phyloP scores from a whole-genome alignment of 1,284 basidiomycete species.

The Inonotus obliquus region DNA sequence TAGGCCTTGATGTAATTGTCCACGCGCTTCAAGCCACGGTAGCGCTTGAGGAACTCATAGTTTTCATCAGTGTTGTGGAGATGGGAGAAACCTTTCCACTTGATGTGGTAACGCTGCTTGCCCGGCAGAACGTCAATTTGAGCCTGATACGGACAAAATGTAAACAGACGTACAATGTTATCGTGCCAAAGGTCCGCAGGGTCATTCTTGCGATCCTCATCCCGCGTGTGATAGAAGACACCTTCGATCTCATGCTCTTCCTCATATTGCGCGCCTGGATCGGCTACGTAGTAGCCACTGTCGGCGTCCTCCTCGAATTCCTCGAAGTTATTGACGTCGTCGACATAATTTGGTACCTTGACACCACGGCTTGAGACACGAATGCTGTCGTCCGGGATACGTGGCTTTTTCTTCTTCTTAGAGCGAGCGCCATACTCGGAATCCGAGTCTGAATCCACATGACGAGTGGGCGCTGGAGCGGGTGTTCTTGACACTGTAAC shows the following conservation, averaged over 20 bases:
- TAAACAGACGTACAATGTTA: conserved; percentile 65
- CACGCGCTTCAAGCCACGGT: conserved; percentile 92
- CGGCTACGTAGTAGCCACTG: conserved; percentile 46
- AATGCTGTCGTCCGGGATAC: conserved; percentile 56
- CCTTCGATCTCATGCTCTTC: conserved; percentile 89
- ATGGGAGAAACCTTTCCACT: conserved; percentile 94
- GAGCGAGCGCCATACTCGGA: conserved; percentile 85
- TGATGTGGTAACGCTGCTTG: conserved; percentile 86
- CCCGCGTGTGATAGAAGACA: conserved; percentile 76
- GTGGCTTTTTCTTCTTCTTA: conserved; percentile 79
- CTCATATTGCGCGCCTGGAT: conserved; percentile 47
- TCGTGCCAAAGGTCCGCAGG: conserved; percentile 76
- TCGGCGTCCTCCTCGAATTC: conserved; percentile 66
- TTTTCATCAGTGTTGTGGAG: conserved; percentile 96
- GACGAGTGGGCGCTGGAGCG: conserved; percentile 46
- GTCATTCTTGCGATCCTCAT: conserved; percentile 76
- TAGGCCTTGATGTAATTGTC: conserved; percentile 97
- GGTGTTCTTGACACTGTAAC: conserved; percentile 23
- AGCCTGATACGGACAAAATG: conserved; percentile 16
- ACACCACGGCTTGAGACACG: conserved; percentile 79
- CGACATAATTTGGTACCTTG: conserved; percentile 81
- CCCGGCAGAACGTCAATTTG: not conserved
- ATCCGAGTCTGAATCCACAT: conserved; percentile 67
- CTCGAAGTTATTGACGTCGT: conserved; percentile 79
- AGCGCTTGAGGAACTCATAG: conserved; percentile 92